Percentiles rank a stretch among this genome's conserved stretches.
phyloP scores from a whole-genome alignment of 257 asterid species.

The Mentha longifolia region DNA sequence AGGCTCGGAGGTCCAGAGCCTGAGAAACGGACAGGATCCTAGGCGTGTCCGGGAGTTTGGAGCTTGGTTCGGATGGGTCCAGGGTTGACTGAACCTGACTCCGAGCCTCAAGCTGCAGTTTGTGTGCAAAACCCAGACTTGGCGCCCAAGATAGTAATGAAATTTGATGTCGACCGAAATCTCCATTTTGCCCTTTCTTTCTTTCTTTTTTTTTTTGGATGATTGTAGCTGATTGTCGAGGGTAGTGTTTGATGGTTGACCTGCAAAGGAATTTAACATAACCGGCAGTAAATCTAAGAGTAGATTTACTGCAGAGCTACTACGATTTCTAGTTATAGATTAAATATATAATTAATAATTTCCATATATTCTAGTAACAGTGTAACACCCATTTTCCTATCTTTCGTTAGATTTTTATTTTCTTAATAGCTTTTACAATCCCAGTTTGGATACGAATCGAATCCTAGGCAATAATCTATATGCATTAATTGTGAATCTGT shows the following conservation, averaged over 20 bases:
- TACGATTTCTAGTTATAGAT: background rate
- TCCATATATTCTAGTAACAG: too few relatives aligned
- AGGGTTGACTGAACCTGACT: slow-evolving; percentile 61
- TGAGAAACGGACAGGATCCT: slow-evolving; percentile 40
- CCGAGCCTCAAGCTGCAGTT: slow-evolving; percentile 50
- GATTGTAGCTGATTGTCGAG: background rate
- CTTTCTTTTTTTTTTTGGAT: background rate
- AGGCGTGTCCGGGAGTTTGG: background rate
- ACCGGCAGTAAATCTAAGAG: slow-evolving; percentile 11
- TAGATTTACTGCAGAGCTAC: slow-evolving; percentile 6
- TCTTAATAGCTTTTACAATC: too few relatives aligned
- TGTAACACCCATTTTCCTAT: too few relatives aligned
- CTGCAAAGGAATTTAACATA: background rate
- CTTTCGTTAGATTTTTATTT: too few relatives aligned
- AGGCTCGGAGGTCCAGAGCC: slow-evolving; percentile 44
- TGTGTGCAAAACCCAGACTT: slow-evolving; percentile 43
- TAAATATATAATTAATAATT: too few relatives aligned
- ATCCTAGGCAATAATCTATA: too few relatives aligned
- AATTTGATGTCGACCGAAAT: background rate
- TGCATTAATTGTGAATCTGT: too few relatives aligned
- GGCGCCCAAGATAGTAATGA: slow-evolving; percentile 70
- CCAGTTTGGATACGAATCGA: too few relatives aligned
- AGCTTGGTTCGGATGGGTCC: slow-evolving; percentile 34
- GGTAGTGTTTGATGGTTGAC: slow-evolving; percentile 14
- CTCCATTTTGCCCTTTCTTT: slow-evolving; percentile 33